A percentile compares a stretch with the other conserved stretches of the same genome.
phyloP scores from a whole-genome alignment of 2,329 filamentous ascomycete species.

The Magnaporthiopsis incrustans region DNA sequence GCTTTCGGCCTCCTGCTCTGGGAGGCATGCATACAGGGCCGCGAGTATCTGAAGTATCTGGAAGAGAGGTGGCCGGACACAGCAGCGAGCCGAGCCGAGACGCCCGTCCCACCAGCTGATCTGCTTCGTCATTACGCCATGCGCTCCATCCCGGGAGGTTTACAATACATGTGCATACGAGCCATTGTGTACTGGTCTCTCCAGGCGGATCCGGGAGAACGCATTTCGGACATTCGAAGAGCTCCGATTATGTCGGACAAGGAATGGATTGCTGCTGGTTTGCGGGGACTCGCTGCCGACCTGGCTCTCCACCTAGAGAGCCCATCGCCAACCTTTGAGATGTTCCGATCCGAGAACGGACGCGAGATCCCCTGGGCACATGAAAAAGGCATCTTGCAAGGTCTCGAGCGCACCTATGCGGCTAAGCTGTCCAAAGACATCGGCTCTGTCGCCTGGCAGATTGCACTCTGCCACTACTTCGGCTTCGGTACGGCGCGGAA shows the following conservation, averaged over 20 bases:
- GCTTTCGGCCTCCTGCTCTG: background rate
- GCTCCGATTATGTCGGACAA: background rate
- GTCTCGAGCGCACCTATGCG: background rate
- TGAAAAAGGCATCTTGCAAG: background rate
- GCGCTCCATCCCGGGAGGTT: background rate
- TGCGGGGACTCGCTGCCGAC: background rate
- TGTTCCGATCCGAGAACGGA: background rate
- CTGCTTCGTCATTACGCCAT: background rate
- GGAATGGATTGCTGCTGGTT: background rate
- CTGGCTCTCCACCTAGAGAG: background rate
- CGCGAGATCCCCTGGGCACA: background rate
- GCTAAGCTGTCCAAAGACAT: background rate
- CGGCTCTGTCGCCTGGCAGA: background rate
- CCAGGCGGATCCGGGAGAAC: background rate
- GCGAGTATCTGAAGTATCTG: background rate
- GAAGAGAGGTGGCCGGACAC: background rate
- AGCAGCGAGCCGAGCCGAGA: background rate
- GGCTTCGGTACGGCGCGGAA: background rate
- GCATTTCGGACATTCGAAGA: background rate
- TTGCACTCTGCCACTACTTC: background rate
- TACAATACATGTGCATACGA: background rate
- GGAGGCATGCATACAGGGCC: background rate
- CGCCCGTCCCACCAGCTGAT: background rate
- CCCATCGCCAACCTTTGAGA: background rate
- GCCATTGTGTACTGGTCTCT: background rate